Conservation (phyloP, 1,139 yeast genomes). For the Blastobotrys ciferrii region DNA sequence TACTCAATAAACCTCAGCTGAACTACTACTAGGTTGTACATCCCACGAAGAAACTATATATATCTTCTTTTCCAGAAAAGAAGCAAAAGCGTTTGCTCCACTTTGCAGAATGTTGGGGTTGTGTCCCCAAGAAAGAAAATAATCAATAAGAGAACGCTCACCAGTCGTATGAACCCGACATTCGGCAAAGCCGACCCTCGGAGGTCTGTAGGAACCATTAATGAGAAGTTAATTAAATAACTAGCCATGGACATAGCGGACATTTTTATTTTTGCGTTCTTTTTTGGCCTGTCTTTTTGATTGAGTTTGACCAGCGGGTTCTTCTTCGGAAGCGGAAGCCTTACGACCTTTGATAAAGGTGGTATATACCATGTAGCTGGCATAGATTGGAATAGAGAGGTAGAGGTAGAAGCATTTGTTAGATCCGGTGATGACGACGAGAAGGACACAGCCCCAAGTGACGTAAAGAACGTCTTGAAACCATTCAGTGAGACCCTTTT, state of each 20-base stretch:
- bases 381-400: slow-evolving; percentile 50
- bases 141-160: too few relatives aligned
- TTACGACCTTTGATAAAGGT: slow-evolving; percentile 20
- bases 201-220: too few relatives aligned
- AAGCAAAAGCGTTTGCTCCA: too few relatives aligned
- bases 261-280: slow-evolving; percentile 47
- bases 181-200: too few relatives aligned
- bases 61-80: too few relatives aligned
- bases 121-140: too few relatives aligned
- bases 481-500: slow-evolving; percentile 71
- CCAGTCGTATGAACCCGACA: too few relatives aligned
- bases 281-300: slow-evolving; percentile 55
- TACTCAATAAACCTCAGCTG: too few relatives aligned
- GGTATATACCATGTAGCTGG: slow-evolving; percentile 50
- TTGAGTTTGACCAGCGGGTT: slow-evolving; percentile 28
- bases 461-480: slow-evolving; percentile 72
- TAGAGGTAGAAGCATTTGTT: slow-evolving; percentile 63
- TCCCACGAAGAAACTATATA: too few relatives aligned
- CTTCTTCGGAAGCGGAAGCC: slow-evolving; percentile 18
- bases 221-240: too few relatives aligned
- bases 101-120: too few relatives aligned
- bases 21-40: too few relatives aligned
- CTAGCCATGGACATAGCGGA: slow-evolving; percentile 17
- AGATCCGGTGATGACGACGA: slow-evolving; percentile 55
- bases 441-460: slow-evolving; percentile 59